Conservation (phyloP, 1,284 basidiomycete species). For the Meira miltonrushii region DNA sequence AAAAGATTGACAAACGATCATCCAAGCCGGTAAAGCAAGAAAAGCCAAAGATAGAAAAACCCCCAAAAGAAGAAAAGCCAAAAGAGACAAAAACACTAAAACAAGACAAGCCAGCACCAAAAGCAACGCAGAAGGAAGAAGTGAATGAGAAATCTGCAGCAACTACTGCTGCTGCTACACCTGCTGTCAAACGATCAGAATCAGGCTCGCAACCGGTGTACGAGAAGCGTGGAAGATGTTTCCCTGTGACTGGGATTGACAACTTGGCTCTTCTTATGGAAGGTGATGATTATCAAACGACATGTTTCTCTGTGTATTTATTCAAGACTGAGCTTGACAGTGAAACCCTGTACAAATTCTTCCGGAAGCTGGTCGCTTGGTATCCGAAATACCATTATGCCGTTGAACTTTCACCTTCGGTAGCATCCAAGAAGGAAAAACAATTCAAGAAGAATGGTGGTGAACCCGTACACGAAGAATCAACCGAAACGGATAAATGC, state of each 20-base stretch:
- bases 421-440: conserved; percentile 25
- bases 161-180: conserved; percentile 25
- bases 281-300: conserved; percentile 44
- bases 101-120: neutral
- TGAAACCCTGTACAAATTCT: conserved; percentile 45
- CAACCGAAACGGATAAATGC: conserved; percentile 14
- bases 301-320: conserved; percentile 51
- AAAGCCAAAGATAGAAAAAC: neutral
- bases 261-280: conserved; percentile 50
- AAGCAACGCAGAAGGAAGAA: neutral
- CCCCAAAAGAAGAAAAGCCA: neutral
- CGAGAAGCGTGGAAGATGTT: conserved; percentile 32
- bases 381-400: conserved; percentile 50
- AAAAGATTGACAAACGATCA: neutral
- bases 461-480: conserved; percentile 1
- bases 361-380: conserved; percentile 41
- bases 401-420: conserved; percentile 43
- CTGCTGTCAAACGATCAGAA: conserved; percentile 23
- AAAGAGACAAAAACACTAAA: neutral
- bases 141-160: neutral
- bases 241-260: conserved; percentile 47
- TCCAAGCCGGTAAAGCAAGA: neutral
- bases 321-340: conserved; percentile 46
- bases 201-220: conserved; percentile 18
- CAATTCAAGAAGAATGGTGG: neutral